Percentiles rank a stretch among this genome's conserved stretches.
Evolutionary conservation across 176 grass and related monocot genomes (phyloP).

Genomic region (Carex cristatella): DNA sequence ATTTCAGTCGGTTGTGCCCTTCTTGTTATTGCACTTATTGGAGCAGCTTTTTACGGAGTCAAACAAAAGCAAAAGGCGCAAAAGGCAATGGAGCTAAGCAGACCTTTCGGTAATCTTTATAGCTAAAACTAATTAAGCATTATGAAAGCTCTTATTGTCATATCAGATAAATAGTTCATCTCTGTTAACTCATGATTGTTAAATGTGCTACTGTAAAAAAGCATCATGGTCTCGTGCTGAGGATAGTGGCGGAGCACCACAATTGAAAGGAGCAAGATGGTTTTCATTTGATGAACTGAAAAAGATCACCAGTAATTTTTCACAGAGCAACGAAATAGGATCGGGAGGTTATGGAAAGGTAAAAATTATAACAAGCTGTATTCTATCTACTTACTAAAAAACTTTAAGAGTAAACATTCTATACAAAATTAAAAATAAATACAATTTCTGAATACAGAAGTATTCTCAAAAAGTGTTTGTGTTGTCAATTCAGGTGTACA

Average conservation of each 20-base stretch:
- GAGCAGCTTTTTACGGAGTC: constrained; percentile 50
- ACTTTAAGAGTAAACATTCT: neutral
- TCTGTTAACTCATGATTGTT: neutral
- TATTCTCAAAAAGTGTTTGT: neutral
- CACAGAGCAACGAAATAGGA: constrained; percentile 71
- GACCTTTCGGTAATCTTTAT: constrained; percentile 54
- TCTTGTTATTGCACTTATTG: constrained; percentile 56
- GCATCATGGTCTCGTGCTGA: constrained; percentile 62
- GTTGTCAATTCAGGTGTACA: constrained; percentile 41
- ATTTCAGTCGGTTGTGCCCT: constrained; percentile 66
- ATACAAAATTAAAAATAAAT: neutral
- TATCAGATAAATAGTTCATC: neutral
- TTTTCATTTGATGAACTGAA: constrained; percentile 84
- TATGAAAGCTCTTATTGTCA: neutral
- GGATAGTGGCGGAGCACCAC: constrained; percentile 57
- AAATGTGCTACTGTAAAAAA: constrained; percentile 32
- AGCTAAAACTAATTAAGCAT: neutral
- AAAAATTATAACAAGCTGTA: constrained; percentile 8
- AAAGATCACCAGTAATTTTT: constrained; percentile 70
- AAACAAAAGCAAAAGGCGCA: constrained; percentile 52
- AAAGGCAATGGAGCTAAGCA: constrained; percentile 71
- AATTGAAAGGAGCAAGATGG: constrained; percentile 87
- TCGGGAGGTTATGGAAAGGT: constrained; percentile 91
- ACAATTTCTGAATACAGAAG: neutral
- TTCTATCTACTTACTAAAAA: neutral